phyloP scores from a whole-genome alignment of 371 early-diverging fungal species.

The Lichtheimia ornata region DNA sequence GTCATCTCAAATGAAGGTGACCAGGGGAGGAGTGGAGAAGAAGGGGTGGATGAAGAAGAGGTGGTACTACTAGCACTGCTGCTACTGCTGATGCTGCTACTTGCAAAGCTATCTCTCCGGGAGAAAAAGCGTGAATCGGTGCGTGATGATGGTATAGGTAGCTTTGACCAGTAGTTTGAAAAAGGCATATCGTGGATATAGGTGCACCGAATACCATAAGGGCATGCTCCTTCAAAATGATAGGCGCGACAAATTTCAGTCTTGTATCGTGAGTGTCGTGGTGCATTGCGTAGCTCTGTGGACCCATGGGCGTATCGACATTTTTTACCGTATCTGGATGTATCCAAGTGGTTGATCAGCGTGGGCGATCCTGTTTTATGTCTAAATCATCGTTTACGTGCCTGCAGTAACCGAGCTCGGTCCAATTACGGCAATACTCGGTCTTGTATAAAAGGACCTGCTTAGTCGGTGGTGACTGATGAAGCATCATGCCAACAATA shows the following conservation, averaged over 20 bases:
- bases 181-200: constrained; percentile 76
- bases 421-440: constrained; percentile 91
- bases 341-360: too few species aligned
- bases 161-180: constrained; percentile 6
- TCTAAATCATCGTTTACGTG: constrained; percentile 23
- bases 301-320: constrained; percentile 97
- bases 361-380: background rate
- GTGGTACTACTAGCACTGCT: background rate
- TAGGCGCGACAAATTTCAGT: constrained; percentile 89
- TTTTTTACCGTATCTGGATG: constrained; percentile 79
- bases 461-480: too few species aligned
- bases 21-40: background rate
- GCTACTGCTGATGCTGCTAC: background rate
- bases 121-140: constrained; percentile 21
- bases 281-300: constrained; percentile 77
- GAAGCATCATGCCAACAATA: too few species aligned
- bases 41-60: background rate
- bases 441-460: constrained; percentile 84
- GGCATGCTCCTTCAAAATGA: constrained; percentile 90
- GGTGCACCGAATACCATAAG: constrained; percentile 94
- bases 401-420: constrained; percentile 86
- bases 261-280: constrained; percentile 95
- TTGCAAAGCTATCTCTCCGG: background rate
- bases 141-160: constrained; percentile 16
- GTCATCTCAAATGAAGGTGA: background rate